Evolutionary conservation across 2,329 filamentous ascomycete genomes (phyloP), one percentile per base, ranked within the genome.

Genomic region (Akanthomyces lecanii): DNA sequence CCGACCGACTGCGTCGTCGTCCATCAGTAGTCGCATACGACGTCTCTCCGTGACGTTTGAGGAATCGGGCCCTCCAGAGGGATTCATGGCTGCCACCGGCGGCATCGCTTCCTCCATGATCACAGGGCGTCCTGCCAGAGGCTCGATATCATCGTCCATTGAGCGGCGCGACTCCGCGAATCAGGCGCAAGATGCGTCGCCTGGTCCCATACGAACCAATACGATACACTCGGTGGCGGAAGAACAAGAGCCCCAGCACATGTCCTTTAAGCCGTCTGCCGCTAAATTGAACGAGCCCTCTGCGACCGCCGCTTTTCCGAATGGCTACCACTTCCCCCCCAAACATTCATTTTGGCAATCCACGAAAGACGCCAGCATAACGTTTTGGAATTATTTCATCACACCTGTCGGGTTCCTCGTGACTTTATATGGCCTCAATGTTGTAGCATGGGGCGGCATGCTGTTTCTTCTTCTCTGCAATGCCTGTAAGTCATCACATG

Each of bases 361-460:
- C 1, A 83, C 85, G 1, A 77, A 74, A 23, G 84, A 86, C 59
- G 85, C 82, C 1, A 70, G 87, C 14, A 77, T 81, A 33, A 82
- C 84, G 0, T 91, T 90, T 71, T 88, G 86, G 85, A 82, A 85
- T 59, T 96, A 91, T 78, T 85, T 89, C 69, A 78, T 84, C 44
- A 96, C 91, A 0, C 89, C 89, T 0, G 75, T 90, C 61, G 91
- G 92, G 3, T 92, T 95, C 72, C 78, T 91, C 61, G 84, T 94
- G 47, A 89, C 87, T 2, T 73, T 96, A 6, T 96, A 96, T 74
- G 86, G 89, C 14, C 82, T 95, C 63, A 93, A 94, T 66, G 84
- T 96, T 23, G 85, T 96, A 11, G 92, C 90, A 0, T 96, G 92
- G 92, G 92, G 92, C 58, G 91, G 89, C 63, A 96, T 96, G 92